Evolutionary conservation across 192 early-diverging fungal species (phyloP).

Genomic region (Linnemannia hyalina): DNA sequence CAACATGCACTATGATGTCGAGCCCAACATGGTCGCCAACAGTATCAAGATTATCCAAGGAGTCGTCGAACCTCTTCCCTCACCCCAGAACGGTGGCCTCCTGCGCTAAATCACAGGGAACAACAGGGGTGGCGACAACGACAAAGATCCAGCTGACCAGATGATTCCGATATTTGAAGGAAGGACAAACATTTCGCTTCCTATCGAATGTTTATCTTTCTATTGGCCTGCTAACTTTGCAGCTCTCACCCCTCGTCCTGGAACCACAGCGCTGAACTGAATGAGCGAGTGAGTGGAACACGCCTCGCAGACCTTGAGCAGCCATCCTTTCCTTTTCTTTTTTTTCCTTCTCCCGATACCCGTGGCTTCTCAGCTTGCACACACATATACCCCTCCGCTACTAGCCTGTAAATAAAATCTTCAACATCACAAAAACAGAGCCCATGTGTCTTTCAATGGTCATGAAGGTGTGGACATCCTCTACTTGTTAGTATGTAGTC

Average conservation of each 20-base stretch:
- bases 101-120: neutral
- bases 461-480: neutral
- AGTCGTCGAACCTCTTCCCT: neutral
- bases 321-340: neutral
- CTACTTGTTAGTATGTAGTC: neutral
- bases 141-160: neutral
- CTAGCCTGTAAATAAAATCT: neutral
- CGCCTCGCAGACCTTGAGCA: neutral
- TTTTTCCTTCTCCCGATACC: neutral
- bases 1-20: constrained; percentile 27
- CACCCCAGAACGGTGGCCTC: neutral
- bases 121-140: neutral
- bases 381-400: neutral
- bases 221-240: neutral
- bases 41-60: constrained; percentile 37
- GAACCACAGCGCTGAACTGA: neutral
- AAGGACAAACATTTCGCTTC: neutral
- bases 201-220: neutral
- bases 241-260: neutral
- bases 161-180: neutral
- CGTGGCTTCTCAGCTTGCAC: neutral
- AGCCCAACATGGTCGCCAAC: neutral
- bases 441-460: neutral
- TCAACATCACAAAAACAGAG: neutral
- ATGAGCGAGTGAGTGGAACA: neutral